These are phyloP conservation scores for Aspergillus sp. DNA, from an alignment of 2,329 filamentous ascomycete genomes.

Conservation along the genomic window DNA sequence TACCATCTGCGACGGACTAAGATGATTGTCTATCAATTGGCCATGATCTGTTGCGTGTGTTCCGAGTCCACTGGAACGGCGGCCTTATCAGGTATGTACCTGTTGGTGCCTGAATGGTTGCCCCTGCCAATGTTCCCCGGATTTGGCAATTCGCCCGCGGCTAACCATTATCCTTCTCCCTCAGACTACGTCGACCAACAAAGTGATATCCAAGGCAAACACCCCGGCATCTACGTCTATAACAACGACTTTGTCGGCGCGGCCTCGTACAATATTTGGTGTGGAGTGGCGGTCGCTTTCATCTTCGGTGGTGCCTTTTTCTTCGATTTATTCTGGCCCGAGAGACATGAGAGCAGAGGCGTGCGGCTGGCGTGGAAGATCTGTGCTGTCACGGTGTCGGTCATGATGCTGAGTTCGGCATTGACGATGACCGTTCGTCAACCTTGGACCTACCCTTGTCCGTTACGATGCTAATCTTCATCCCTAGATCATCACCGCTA, in stretches of 20 bases:
- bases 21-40: conserved; percentile 60
- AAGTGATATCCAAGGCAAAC: conserved; percentile 43
- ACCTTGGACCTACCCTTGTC: neutral
- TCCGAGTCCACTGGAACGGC: conserved; percentile 59
- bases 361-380: conserved; percentile 57
- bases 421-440: conserved; percentile 49
- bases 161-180: neutral
- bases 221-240: conserved; percentile 45
- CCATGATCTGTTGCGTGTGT: conserved; percentile 58
- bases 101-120: neutral
- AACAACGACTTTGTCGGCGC: conserved; percentile 59
- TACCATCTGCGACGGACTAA: conserved; percentile 59
- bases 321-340: conserved; percentile 63
- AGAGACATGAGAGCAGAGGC: conserved; percentile 48
- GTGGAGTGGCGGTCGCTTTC: conserved; percentile 56
- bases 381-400: conserved; percentile 49
- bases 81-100: conserved; percentile 50
- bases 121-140: too few species aligned
- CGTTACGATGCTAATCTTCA: neutral
- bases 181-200: conserved; percentile 58
- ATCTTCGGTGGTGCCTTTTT: conserved; percentile 62
- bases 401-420: conserved; percentile 47
- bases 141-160: neutral
- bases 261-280: conserved; percentile 59
- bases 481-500: neutral